Evolutionary conservation across 108 stramenopile species (phyloP).

Genomic region (Pseudonitzschia multistriata): DNA sequence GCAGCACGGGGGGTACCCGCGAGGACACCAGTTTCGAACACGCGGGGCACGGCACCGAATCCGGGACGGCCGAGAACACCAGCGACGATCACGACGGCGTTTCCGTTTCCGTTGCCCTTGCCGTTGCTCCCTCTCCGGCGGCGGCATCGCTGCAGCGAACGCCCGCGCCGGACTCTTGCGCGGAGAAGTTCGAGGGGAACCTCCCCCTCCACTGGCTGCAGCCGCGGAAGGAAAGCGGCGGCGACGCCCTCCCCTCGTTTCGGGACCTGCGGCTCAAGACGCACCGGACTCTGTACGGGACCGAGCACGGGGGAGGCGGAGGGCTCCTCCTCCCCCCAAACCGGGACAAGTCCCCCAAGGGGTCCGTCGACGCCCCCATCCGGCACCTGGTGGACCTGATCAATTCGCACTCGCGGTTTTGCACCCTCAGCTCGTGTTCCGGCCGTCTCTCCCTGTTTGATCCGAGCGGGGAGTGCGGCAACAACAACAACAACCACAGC

Average conservation of each 20-base stretch:
- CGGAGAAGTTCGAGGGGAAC: constrained; percentile 1
- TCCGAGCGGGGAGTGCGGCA: constrained; percentile 33
- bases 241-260: constrained; percentile 35
- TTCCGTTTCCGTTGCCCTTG: too few species aligned
- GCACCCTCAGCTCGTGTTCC: constrained; percentile 80
- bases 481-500: background rate
- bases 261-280: constrained; percentile 41
- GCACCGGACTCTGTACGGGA: constrained; percentile 28
- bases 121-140: too few species aligned
- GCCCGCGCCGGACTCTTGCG: too few species aligned
- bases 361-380: constrained; percentile 79
- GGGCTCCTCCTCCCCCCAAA: background rate
- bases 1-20: too few species aligned
- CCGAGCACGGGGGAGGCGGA: background rate
- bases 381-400: constrained; percentile 66
- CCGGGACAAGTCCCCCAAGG: constrained; percentile 79
- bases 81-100: too few species aligned
- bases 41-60: too few species aligned
- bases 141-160: too few species aligned
- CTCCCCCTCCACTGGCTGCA: constrained; percentile 16
- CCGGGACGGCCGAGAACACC: too few species aligned
- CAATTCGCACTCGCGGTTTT: constrained; percentile 72
- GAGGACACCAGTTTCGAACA: too few species aligned
- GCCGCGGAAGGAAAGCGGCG: background rate
- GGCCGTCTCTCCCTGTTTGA: constrained; percentile 84